Conservation (phyloP, 805 yeast genomes). For the Helenozyma baotianmanensis region DNA sequence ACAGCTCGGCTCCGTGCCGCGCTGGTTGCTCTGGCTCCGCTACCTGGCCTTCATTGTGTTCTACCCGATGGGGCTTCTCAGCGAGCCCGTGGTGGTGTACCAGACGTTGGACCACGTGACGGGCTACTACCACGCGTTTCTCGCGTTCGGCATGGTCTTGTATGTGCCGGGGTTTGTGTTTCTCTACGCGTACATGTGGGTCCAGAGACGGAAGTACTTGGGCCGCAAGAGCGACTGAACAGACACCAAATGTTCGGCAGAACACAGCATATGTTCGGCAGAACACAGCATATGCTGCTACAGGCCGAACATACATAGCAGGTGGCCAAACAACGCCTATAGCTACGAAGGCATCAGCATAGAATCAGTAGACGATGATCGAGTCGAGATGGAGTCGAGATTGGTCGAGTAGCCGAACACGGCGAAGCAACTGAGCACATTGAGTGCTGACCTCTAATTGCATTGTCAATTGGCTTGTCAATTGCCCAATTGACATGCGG, state of each 20-base stretch:
- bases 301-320: no score
- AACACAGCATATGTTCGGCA: no score
- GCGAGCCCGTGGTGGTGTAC: constrained; percentile 26
- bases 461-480: no score
- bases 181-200: constrained; percentile 27
- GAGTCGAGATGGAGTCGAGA: no score
- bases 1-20: constrained; percentile 13
- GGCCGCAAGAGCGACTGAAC: background rate
- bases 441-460: no score
- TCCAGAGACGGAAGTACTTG: constrained; percentile 20
- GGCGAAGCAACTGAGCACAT: no score
- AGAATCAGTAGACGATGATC: no score
- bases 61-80: constrained; percentile 27
- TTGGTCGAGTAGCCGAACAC: no score
- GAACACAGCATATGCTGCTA: no score
- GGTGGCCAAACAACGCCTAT: no score
- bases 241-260: background rate
- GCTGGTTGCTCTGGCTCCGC: constrained; percentile 22
- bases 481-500: no score
- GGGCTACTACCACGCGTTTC: constrained; percentile 18
- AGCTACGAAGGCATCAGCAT: no score
- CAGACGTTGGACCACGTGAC: constrained; percentile 15
- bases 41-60: constrained; percentile 26
- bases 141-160: constrained; percentile 18
- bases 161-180: constrained; percentile 29